phyloP scores from a whole-genome alignment of 352 stramenopile genomes.

The Globisporangium spiculum region DNA sequence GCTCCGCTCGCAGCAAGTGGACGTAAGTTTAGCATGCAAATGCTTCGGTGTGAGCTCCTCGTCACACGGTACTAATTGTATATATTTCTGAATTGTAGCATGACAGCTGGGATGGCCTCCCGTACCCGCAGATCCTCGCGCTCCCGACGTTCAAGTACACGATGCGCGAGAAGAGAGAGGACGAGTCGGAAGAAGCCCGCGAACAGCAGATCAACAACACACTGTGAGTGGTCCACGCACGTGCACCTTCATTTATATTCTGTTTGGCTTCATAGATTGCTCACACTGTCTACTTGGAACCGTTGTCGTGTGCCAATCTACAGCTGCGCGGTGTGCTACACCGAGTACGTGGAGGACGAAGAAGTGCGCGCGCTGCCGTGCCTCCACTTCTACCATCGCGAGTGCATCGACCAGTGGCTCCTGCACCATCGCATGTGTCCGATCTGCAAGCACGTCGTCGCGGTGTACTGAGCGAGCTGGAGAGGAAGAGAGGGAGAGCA shows the following conservation, averaged over 20 bases:
- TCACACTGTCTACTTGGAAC: not conserved
- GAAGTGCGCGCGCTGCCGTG: conserved; percentile 80
- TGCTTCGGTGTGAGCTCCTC: not conserved
- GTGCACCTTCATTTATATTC: not conserved
- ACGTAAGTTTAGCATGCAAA: conserved; percentile 30
- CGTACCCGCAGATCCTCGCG: conserved; percentile 80
- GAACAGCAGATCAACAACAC: conserved; percentile 61
- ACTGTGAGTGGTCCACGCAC: conserved; percentile 21
- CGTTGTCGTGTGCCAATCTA: not conserved
- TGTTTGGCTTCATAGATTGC: not conserved
- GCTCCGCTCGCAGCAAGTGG: conserved; percentile 74
- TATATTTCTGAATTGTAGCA: conserved; percentile 21
- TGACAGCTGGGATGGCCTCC: conserved; percentile 69
- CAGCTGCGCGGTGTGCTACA: conserved; percentile 80
- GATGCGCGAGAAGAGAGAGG: conserved; percentile 30
- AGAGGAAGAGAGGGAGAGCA: not conserved
- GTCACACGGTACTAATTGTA: no score
- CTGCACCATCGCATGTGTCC: conserved; percentile 80
- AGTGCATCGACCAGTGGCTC: conserved; percentile 91
- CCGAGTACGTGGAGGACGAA: conserved; percentile 74
- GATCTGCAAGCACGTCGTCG: conserved; percentile 85
- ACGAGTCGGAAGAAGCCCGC: conserved; percentile 16
- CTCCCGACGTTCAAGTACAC: conserved; percentile 80
- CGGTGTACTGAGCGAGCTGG: conserved; percentile 46
- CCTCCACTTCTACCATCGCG: conserved; percentile 87